Conservation (phyloP, 2,329 filamentous ascomycete species). For the Exserohilum turcica region DNA sequence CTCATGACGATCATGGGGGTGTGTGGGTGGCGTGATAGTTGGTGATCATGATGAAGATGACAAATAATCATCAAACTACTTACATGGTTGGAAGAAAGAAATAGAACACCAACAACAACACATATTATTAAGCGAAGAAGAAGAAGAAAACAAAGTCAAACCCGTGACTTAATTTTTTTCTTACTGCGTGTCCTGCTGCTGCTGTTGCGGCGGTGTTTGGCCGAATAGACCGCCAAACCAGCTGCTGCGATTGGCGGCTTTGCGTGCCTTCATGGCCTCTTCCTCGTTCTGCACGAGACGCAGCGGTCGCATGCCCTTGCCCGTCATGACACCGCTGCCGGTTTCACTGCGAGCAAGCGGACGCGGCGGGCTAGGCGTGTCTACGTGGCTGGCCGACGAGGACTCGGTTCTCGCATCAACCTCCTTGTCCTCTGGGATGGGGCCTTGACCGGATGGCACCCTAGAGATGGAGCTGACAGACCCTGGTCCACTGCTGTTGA, state of each 20-base stretch:
- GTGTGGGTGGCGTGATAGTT: too few species aligned
- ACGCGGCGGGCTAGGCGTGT: constrained; percentile 57
- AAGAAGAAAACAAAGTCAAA: background rate
- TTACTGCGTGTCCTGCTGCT: constrained; percentile 22
- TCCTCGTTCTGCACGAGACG: constrained; percentile 78
- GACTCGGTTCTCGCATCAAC: constrained; percentile 33
- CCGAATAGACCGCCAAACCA: constrained; percentile 56
- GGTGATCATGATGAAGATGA: background rate
- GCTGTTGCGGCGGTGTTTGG: constrained; percentile 34
- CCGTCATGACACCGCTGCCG: constrained; percentile 52
- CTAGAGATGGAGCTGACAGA: constrained; percentile 45
- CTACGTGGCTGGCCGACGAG: constrained; percentile 35
- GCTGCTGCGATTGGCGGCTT: constrained; percentile 52
- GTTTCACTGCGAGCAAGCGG: constrained; percentile 58
- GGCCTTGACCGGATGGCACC: constrained; percentile 42
- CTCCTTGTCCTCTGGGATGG: constrained; percentile 42
- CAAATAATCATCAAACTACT: constrained; percentile 1
- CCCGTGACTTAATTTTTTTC: constrained; percentile 1
- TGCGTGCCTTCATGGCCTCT: constrained; percentile 46
- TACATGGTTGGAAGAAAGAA: constrained; percentile 4
- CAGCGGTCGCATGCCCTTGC: constrained; percentile 79
- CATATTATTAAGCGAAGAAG: background rate
- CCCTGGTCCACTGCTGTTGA: constrained; percentile 46
- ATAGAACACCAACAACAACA: background rate
- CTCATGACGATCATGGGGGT: background rate